Evolutionary conservation across 495 filamentous ascomycete species (phyloP).

Genomic region (Mycothermus thermophilus): DNA sequence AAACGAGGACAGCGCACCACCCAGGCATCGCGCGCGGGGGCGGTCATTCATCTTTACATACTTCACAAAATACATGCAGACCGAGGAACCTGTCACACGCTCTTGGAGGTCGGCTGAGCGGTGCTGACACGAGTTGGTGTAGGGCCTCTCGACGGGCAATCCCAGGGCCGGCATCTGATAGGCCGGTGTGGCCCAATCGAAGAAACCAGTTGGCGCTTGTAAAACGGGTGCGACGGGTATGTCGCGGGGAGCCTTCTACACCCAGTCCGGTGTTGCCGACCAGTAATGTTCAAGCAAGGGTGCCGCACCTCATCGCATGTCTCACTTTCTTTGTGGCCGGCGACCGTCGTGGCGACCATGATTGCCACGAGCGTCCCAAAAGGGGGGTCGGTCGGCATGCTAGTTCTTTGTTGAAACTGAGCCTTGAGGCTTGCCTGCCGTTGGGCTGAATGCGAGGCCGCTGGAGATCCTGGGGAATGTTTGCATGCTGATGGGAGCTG

Average conservation of each 20-base stretch:
- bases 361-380: constrained; percentile 26
- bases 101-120: constrained; percentile 11
- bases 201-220: constrained; percentile 40
- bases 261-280: constrained; percentile 25
- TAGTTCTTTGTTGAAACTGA: constrained; percentile 10
- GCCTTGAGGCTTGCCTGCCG: constrained; percentile 7
- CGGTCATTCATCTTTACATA: constrained; percentile 13
- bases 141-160: constrained; percentile 19
- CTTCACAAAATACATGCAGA: no score
- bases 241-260: constrained; percentile 31
- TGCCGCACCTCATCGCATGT: constrained; percentile 34
- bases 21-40: constrained; percentile 2
- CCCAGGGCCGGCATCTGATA: constrained; percentile 29
- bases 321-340: constrained; percentile 32
- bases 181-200: constrained; percentile 24
- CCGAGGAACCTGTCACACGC: no score
- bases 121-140: constrained; percentile 13
- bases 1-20: constrained; percentile 3
- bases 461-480: no score
- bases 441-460: constrained; percentile 1
- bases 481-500: no score
- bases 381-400: constrained; percentile 36
- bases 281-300: constrained; percentile 28
- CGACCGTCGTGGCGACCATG: constrained; percentile 9
- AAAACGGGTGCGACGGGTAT: constrained; percentile 26